Base-by-base conservation (phyloP, 208 protist species). In the Trypanosomatidae sp. region DNA sequence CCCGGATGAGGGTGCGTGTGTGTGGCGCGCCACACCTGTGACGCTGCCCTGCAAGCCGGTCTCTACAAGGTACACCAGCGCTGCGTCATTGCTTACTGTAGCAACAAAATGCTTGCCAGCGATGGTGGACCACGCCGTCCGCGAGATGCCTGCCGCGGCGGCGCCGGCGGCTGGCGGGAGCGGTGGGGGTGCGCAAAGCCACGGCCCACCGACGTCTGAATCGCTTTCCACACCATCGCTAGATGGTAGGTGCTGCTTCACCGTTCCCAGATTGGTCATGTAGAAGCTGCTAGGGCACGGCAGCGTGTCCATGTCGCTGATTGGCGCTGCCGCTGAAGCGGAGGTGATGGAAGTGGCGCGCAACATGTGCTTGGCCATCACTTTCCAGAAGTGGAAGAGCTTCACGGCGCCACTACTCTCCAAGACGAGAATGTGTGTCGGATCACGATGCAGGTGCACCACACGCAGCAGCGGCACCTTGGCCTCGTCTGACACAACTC, bases 401-500 rank as follows among this genome's bases (percentile, higher is more conserved):
- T 77, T 81, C 33, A 90, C 68, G 43, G 62, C 75, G 12, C 87
- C 88, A 50, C 41, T 73, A 49, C 74, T 79, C 46, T 83, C 83
- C 19, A 95, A 56, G 9, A 82, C 71, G 30, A 95, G 33, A 8
- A 79, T 56, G 7, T 79, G 81, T 49, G 68, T 68, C 28, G 81
- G 64, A n/a, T 90, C 81, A 36, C 72, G 65, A 33, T 84, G 67
- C 25, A 88, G 77, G 70, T 88, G 81, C 25, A 58, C 62, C 6
- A 82, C 74, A 6, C 66, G 75, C 39, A 83, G 46, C 28, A 89
- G 69, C 44, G 88, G 84, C 33, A 83, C 69, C 12, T 13, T 75
- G 50, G 80, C 88, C 74, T 95, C 87, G 36, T 80, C 82, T 0
- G 76, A 56, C 49, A 95, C 74, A n/a, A 85, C 56, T 39, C 86